phyloP scores from a whole-genome alignment of 805 yeast species.

The Cyberlindnera meyerae region DNA sequence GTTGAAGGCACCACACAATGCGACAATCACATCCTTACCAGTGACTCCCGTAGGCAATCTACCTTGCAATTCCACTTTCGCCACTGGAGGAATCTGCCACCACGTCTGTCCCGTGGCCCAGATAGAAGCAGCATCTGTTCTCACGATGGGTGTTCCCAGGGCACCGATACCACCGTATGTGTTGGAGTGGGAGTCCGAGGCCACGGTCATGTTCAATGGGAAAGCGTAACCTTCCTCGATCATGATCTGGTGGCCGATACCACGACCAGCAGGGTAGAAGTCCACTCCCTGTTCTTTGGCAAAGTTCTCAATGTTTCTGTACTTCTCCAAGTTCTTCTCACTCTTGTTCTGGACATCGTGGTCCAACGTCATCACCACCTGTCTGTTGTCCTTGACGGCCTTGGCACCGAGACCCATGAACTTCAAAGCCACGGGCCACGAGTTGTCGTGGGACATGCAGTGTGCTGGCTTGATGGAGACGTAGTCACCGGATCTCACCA shows the following conservation, averaged over 20 bases:
- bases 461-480: slow-evolving; percentile 93
- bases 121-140: slow-evolving; percentile 98
- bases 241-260: slow-evolving; percentile 99
- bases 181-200: slow-evolving; percentile 96
- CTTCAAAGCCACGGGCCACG: slow-evolving; percentile 98
- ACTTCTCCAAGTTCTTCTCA: slow-evolving; percentile 84
- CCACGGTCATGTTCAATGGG: slow-evolving; percentile 89
- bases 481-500: slow-evolving; percentile 86
- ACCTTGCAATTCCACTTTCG: slow-evolving; percentile 83
- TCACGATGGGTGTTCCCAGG: slow-evolving; percentile 93
- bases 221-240: slow-evolving; percentile 98
- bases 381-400: slow-evolving; percentile 75
- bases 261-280: slow-evolving; percentile 98
- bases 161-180: slow-evolving; percentile 97
- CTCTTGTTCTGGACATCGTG: slow-evolving; percentile 96
- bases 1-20: slow-evolving; percentile 89
- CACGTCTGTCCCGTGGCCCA: slow-evolving; percentile 99
- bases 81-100: slow-evolving; percentile 99
- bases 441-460: slow-evolving; percentile 98
- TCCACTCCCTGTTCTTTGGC: slow-evolving; percentile 90
- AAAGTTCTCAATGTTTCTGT: slow-evolving; percentile 81
- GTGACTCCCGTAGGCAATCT: slow-evolving; percentile 79
- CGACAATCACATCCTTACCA: slow-evolving; percentile 96
- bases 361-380: slow-evolving; percentile 93
- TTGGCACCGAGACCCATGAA: slow-evolving; percentile 93